Evolutionary conservation across 306 rosid genomes (phyloP).

Genomic region (Lablab purpureus): DNA sequence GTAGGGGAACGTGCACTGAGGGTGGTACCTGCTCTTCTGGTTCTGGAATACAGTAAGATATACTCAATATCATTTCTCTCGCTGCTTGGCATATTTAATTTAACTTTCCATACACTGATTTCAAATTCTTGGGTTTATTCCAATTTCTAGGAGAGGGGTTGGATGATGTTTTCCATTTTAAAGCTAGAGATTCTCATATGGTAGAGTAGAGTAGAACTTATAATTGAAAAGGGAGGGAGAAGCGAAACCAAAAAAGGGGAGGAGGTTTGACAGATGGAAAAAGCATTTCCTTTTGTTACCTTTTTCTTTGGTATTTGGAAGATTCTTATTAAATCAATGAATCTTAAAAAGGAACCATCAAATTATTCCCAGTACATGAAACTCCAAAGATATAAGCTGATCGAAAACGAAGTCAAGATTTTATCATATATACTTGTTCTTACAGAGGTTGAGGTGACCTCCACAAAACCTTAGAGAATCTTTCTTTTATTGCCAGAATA

Average conservation of each 20-base stretch:
- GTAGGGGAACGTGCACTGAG: constrained; percentile 63
- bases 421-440: background rate
- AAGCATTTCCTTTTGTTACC: background rate
- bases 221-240: constrained; percentile 6
- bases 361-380: background rate
- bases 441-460: too few species aligned
- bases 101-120: background rate
- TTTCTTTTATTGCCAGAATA: too few species aligned
- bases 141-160: background rate
- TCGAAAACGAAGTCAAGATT: background rate
- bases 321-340: constrained; percentile 7
- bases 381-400: background rate
- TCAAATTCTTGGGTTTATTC: constrained; percentile 4
- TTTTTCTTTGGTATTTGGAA: background rate
- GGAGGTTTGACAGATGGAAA: background rate
- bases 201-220: background rate
- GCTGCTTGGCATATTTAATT: constrained; percentile 1
- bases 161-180: background rate
- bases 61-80: constrained; percentile 14
- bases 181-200: constrained; percentile 21
- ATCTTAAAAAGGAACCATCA: background rate
- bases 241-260: background rate
- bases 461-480: too few species aligned
- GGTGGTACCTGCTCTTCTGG: constrained; percentile 74
- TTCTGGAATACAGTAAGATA: constrained; percentile 88